phyloP scores from a whole-genome alignment of 2,329 filamentous ascomycete species.

The Sclerotinia nivalis region DNA sequence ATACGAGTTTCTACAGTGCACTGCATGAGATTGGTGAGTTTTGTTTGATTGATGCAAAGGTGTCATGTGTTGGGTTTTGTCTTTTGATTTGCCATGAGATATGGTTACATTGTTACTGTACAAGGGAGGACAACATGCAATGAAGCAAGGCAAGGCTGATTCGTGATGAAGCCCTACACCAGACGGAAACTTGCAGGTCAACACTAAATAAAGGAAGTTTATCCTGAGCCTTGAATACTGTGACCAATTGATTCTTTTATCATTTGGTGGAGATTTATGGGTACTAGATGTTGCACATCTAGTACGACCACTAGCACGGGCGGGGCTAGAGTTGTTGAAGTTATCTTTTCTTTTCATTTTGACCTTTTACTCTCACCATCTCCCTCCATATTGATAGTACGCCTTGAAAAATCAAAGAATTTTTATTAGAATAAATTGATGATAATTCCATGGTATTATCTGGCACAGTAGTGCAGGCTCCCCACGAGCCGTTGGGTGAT shows the following conservation, averaged over 20 bases:
- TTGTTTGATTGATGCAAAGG: not conserved
- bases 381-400: not conserved
- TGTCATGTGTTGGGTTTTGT: not conserved
- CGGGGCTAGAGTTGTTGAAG: not conserved
- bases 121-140: not conserved
- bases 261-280: rapidly evolving
- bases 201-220: not conserved
- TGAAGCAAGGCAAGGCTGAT: not conserved
- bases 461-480: not conserved
- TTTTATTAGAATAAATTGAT: not conserved
- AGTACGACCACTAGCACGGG: not conserved
- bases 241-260: not conserved
- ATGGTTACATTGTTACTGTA: not conserved
- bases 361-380: not conserved
- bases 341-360: not conserved
- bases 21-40: not conserved
- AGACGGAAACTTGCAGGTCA: not conserved
- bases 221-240: not conserved
- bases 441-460: not conserved
- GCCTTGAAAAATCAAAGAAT: not conserved
- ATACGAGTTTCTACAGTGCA: not conserved
- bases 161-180: not conserved
- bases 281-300: not conserved
- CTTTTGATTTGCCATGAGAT: not conserved
- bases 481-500: not conserved